Percentiles rank a stretch among this genome's conserved stretches.
Conservation (phyloP, 139 green algal species). For the Chlamydomonas incerta region DNA sequence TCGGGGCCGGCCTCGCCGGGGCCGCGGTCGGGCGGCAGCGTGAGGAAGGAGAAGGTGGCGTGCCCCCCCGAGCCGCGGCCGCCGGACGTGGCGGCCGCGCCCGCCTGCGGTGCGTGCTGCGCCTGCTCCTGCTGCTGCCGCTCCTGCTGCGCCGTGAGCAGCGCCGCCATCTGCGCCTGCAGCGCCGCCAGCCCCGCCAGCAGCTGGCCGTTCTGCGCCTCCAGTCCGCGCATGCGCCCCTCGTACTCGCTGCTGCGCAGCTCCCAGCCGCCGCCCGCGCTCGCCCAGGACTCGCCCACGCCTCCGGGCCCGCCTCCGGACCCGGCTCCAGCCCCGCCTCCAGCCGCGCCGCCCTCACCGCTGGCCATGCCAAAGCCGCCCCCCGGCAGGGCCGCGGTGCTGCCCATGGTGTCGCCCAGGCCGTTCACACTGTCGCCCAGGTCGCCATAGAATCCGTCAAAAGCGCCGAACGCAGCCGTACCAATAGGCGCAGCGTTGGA, state of each 20-base stretch:
- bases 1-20: not conserved
- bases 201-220: not conserved
- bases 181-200: not conserved
- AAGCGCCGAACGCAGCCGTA: too few species aligned
- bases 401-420: too few species aligned
- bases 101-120: not conserved
- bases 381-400: too few species aligned
- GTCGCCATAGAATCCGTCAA: too few species aligned
- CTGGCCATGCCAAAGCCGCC: too few species aligned
- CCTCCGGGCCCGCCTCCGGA: not conserved
- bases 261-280: not conserved
- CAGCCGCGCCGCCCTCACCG: too few species aligned
- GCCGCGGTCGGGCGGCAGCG: not conserved
- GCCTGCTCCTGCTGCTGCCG: not conserved
- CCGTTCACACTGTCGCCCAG: too few species aligned
- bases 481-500: too few species aligned
- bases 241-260: conserved; percentile 19
- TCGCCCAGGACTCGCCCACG: too few species aligned
- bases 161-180: not conserved
- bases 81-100: not conserved
- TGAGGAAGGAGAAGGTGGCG: not conserved
- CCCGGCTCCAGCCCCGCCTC: too few species aligned
- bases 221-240: not conserved
- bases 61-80: too few species aligned
- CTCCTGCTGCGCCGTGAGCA: not conserved